Conservation (phyloP, 1,139 yeast species). For the Saccharomyces hybrid region DNA sequence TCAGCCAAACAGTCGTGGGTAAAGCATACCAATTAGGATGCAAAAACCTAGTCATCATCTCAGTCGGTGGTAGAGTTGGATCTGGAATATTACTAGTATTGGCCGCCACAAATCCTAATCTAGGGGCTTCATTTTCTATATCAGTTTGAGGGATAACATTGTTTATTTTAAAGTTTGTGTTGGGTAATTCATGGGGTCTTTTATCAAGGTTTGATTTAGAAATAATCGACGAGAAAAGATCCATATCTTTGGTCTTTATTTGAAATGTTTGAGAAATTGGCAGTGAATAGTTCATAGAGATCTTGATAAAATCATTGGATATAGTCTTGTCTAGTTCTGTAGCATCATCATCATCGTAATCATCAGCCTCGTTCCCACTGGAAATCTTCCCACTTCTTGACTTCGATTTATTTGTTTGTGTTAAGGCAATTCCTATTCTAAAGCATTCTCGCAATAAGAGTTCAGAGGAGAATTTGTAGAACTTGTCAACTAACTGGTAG, state of each 20-base stretch:
- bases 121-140: conserved; percentile 32
- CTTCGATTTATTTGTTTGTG: conserved; percentile 4
- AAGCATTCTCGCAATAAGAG: conserved; percentile 64
- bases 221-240: conserved; percentile 44
- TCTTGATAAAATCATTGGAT: conserved; percentile 55
- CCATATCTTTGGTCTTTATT: conserved; percentile 36
- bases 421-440: conserved; percentile 37
- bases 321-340: conserved; percentile 31
- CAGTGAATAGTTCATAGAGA: conserved; percentile 51
- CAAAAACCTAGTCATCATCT: conserved; percentile 59
- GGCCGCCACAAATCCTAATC: conserved; percentile 32
- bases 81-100: conserved; percentile 44
- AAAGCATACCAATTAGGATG: conserved; percentile 86
- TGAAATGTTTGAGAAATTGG: conserved; percentile 60
- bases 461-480: conserved; percentile 65
- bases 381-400: not conserved
- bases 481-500: conserved; percentile 56
- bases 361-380: conserved; percentile 10
- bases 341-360: conserved; percentile 16
- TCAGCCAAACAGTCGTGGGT: conserved; percentile 77
- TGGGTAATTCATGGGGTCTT: conserved; percentile 29
- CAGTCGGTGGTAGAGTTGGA: conserved; percentile 58
- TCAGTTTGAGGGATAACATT: conserved; percentile 32
- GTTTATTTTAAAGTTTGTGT: conserved; percentile 28
- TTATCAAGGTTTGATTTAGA: conserved; percentile 28